These are phyloP conservation scores for Cyclotella kingstonii DNA, from an alignment of 108 stramenopile genomes.

Conservation along the genomic window DNA sequence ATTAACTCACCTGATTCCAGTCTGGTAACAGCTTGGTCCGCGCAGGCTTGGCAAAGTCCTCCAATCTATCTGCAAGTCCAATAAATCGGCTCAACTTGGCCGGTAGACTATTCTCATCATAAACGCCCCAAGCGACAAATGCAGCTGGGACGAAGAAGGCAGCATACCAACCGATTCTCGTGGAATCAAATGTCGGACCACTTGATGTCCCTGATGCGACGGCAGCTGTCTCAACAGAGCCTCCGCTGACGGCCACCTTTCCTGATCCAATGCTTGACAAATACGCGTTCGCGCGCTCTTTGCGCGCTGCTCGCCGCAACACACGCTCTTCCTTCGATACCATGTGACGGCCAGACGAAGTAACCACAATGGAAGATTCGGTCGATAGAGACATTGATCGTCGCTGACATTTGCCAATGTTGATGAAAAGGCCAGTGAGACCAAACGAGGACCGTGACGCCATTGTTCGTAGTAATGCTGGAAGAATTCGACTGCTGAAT, in stretches of 20 bases:
- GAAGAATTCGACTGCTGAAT: too few relatives aligned
- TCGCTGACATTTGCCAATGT: too few relatives aligned
- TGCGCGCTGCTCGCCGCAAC: slow-evolving; percentile 62
- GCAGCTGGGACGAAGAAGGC: slow-evolving; percentile 68
- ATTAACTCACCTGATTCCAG: slow-evolving; percentile 65
- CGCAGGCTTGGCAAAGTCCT: slow-evolving; percentile 78
- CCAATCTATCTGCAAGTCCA: slow-evolving; percentile 64
- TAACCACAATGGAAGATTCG: not conserved
- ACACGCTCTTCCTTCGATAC: slow-evolving; percentile 62
- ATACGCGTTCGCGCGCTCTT: slow-evolving; percentile 59
- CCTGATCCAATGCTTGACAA: slow-evolving; percentile 34
- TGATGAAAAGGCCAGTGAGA: too few relatives aligned
- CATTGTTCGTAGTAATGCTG: too few relatives aligned
- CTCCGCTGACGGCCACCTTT: slow-evolving; percentile 16
- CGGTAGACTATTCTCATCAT: slow-evolving; percentile 74
- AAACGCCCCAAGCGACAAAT: slow-evolving; percentile 72
- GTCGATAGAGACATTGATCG: too few relatives aligned
- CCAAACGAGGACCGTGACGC: too few relatives aligned
- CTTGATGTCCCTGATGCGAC: slow-evolving; percentile 1
- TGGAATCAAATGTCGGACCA: slow-evolving; percentile 27
- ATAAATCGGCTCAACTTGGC: slow-evolving; percentile 62
- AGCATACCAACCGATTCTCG: slow-evolving; percentile 63
- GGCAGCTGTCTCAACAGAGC: not conserved
- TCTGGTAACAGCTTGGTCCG: slow-evolving; percentile 92
- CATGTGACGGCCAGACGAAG: slow-evolving; percentile 33